Conservation (phyloP, 768 basidiomycete genomes). For the Lactarius hengduanensis region DNA sequence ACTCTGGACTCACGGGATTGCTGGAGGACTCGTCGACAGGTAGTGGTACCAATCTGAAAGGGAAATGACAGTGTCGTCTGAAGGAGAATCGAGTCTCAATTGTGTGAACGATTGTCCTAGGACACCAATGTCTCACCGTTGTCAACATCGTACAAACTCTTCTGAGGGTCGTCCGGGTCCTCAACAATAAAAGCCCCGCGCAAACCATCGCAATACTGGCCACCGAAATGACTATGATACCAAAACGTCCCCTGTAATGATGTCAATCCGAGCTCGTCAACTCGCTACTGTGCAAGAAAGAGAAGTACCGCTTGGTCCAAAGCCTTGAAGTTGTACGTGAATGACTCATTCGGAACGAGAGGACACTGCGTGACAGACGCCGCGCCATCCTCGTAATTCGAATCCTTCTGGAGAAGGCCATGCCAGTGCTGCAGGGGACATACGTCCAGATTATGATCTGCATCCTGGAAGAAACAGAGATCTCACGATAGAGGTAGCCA, state of each 20-base stretch:
- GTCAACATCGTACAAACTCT: slow-evolving; percentile 36
- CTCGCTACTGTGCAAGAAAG: background rate
- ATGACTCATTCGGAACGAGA: slow-evolving; percentile 40
- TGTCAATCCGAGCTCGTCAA: background rate
- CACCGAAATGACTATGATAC: slow-evolving; percentile 45
- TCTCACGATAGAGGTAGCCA: slow-evolving; percentile 19
- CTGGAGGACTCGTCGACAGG: slow-evolving; percentile 6
- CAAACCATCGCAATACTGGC: slow-evolving; percentile 46
- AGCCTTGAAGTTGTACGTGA: slow-evolving; percentile 41
- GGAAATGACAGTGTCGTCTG: slow-evolving; percentile 49
- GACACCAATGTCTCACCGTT: slow-evolving; percentile 28
- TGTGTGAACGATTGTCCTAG: background rate
- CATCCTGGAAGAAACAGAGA: background rate
- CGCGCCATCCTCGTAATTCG: slow-evolving; percentile 28
- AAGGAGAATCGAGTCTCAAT: background rate
- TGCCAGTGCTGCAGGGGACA: slow-evolving; percentile 29
- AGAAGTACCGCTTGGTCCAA: slow-evolving; percentile 36
- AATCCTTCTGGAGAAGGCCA: slow-evolving; percentile 28
- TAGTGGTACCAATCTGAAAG: slow-evolving; percentile 43
- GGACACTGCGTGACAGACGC: slow-evolving; percentile 43
- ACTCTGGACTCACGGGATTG: background rate
- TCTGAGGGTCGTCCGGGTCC: slow-evolving; percentile 36
- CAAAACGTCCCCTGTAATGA: slow-evolving; percentile 34
- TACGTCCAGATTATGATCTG: background rate
- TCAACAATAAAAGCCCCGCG: slow-evolving; percentile 41